Percentiles rank a stretch among this genome's conserved stretches.
These are phyloP conservation scores for Dittrichia graveolens DNA, from an alignment of 129 eudicot genomes.

Conservation along the genomic window DNA sequence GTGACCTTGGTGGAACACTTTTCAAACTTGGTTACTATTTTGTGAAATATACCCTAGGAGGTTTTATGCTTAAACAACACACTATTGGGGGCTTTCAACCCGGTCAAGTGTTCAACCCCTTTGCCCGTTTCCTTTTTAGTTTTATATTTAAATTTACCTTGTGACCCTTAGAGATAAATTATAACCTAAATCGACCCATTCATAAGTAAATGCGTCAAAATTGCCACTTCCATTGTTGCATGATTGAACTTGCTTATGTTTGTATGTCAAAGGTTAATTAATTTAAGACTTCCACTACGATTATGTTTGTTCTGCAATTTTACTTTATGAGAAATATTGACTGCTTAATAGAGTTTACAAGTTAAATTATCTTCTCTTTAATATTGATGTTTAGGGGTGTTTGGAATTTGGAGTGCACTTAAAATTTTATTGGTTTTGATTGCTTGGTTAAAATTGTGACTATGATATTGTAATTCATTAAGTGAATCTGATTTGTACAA, in stretches of 20 bases:
- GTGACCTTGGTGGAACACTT: too few species aligned
- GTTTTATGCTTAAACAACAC: not conserved
- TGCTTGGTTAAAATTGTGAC: too few species aligned
- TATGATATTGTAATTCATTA: too few species aligned
- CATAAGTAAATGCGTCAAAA: not conserved
- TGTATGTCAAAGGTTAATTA: not conserved
- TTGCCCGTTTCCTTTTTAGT: not conserved
- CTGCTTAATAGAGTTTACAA: too few species aligned
- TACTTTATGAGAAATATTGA: not conserved
- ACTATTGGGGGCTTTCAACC: not conserved
- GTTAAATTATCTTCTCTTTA: too few species aligned
- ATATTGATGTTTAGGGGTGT: too few species aligned
- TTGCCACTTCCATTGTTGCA: not conserved
- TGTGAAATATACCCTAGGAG: too few species aligned
- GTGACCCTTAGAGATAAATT: not conserved
- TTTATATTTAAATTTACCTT: not conserved
- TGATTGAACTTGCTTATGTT: conserved; percentile 6
- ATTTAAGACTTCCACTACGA: not conserved
- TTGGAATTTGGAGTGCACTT: too few species aligned
- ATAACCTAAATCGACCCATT: not conserved
- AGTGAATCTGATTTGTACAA: too few species aligned
- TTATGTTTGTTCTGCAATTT: not conserved
- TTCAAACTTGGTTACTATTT: too few species aligned
- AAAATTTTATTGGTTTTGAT: too few species aligned
- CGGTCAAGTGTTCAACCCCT: not conserved